These are phyloP conservation scores for Trametes villosa DNA, from an alignment of 768 basidiomycete genomes.

Conservation along the genomic window DNA sequence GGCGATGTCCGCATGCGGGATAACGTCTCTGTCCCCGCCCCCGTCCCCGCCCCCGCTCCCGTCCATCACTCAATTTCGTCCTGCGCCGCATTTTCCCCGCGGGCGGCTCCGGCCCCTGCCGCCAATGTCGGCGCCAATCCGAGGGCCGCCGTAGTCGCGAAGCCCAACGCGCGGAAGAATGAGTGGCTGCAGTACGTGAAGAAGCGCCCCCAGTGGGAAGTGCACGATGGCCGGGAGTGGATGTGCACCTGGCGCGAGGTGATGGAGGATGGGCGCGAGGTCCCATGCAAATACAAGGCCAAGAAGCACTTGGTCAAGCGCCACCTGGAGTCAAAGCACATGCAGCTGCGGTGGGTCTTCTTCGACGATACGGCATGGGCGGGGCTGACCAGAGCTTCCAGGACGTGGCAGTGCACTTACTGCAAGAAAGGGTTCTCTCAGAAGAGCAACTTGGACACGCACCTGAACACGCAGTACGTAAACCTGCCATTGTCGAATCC, in stretches of 20 bases:
- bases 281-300: conserved; percentile 45
- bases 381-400: no score
- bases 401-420: conserved; percentile 54
- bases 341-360: conserved; percentile 56
- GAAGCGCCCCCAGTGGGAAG: neutral
- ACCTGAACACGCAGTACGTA: conserved; percentile 57
- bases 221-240: neutral
- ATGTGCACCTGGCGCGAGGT: conserved; percentile 17
- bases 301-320: conserved; percentile 73
- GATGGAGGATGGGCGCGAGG: neutral
- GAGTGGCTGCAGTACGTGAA: conserved; percentile 1
- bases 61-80: conserved; percentile 20
- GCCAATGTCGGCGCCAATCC: no score
- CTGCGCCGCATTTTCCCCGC: no score
- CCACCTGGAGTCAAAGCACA: conserved; percentile 65
- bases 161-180: neutral
- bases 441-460: conserved; percentile 62
- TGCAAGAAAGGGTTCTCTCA: conserved; percentile 60
- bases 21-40: neutral
- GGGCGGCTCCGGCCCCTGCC: no score
- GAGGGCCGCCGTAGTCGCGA: no score
- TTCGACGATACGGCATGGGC: no score
- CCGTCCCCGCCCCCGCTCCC: no score
- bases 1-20: conserved; percentile 6
- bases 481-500: conserved; percentile 29